A percentile compares a stretch with the other conserved stretches of the same genome.
phyloP scores from a whole-genome alignment of 116 monocot genomes.

The Cymodocea nodosa region DNA sequence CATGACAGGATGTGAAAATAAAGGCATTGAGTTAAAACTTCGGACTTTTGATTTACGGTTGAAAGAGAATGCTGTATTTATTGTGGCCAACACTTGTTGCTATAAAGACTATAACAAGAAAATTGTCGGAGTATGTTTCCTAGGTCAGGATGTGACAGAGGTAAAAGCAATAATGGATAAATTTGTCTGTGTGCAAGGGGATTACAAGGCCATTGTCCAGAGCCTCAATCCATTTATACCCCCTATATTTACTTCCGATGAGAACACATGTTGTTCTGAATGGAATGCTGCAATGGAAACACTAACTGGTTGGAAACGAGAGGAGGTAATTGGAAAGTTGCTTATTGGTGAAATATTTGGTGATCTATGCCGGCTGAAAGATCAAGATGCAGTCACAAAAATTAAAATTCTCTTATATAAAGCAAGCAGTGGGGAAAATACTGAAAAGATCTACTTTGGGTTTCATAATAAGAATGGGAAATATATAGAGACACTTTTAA shows the following conservation, averaged over 20 bases:
- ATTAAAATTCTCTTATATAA: constrained; percentile 34
- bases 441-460: constrained; percentile 27
- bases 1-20: constrained; percentile 57
- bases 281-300: constrained; percentile 76
- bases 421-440: constrained; percentile 28
- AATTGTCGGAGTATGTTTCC: constrained; percentile 59
- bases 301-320: constrained; percentile 34
- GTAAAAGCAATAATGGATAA: constrained; percentile 66
- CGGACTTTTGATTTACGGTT: constrained; percentile 40
- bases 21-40: constrained; percentile 59
- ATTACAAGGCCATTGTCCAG: constrained; percentile 63
- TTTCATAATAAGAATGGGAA: constrained; percentile 34
- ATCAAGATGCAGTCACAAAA: constrained; percentile 32
- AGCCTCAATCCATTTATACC: constrained; percentile 62
- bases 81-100: constrained; percentile 65
- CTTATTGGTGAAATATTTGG: constrained; percentile 43
- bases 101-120: constrained; percentile 47
- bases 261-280: constrained; percentile 51
- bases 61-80: constrained; percentile 30
- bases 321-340: constrained; percentile 26
- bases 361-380: constrained; percentile 28
- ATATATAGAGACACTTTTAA: constrained; percentile 30
- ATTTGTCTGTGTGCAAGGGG: constrained; percentile 53
- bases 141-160: constrained; percentile 65
- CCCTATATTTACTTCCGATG: constrained; percentile 65